phyloP scores from a whole-genome alignment of 257 asterid species.

The Striga asiatica region DNA sequence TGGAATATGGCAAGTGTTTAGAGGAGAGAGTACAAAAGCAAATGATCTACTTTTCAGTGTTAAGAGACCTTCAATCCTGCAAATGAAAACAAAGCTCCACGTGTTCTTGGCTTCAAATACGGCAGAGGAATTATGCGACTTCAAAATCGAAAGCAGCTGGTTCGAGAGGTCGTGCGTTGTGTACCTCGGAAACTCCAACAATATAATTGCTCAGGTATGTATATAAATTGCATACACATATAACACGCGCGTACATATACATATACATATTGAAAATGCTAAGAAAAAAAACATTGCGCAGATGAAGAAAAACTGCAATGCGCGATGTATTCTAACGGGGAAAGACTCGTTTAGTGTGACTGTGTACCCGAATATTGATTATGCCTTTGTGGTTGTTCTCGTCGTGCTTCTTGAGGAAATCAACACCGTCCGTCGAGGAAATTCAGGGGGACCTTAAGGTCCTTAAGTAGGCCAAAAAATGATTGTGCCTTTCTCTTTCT shows the following conservation, averaged over 20 bases:
- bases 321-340: conserved; percentile 46
- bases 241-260: no score
- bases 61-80: not conserved
- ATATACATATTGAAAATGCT: no score
- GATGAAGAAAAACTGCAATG: conserved; percentile 67
- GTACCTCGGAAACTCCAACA: not conserved
- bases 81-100: not conserved
- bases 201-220: not conserved
- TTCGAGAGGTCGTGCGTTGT: not conserved
- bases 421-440: no score
- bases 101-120: not conserved
- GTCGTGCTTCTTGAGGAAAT: conserved; percentile 72
- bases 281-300: no score
- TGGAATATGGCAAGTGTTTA: not conserved
- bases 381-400: conserved; percentile 68
- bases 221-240: no score
- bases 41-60: not conserved
- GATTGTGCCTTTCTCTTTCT: no score
- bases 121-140: not conserved
- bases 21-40: not conserved
- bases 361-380: conserved; percentile 66
- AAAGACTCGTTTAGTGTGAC: conserved; percentile 64
- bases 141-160: not conserved
- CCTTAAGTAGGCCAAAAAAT: no score
- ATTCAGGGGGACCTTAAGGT: no score